These are phyloP conservation scores for Cadophora gregata DNA, from an alignment of 2,329 filamentous ascomycete genomes.

Conservation along the genomic window DNA sequence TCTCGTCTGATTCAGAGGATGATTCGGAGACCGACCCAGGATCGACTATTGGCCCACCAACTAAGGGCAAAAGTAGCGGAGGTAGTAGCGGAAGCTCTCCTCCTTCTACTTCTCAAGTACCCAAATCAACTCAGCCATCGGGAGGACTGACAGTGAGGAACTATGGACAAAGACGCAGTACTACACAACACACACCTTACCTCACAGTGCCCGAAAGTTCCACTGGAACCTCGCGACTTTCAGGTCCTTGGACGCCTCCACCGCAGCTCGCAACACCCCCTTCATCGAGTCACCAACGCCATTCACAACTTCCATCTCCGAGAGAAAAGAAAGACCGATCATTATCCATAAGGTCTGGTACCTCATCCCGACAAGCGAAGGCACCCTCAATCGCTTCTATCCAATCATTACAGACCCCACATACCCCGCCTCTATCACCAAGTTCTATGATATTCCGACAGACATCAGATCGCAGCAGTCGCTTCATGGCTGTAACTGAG, in stretches of 20 bases:
- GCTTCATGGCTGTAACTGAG: constrained; percentile 57
- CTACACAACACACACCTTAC: constrained; percentile 22
- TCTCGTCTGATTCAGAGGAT: constrained; percentile 44
- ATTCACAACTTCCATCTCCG: constrained; percentile 4
- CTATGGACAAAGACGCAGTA: constrained; percentile 20
- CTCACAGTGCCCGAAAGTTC: constrained; percentile 33
- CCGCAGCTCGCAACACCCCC: constrained; percentile 2
- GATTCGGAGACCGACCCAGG: constrained; percentile 34
- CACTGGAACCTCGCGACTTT: constrained; percentile 20
- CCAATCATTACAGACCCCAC: constrained; percentile 34
- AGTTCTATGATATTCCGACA: constrained; percentile 35
- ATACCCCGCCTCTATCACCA: constrained; percentile 42
- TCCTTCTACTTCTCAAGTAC: background rate
- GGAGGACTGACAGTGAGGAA: constrained; percentile 22
- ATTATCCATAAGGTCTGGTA: constrained; percentile 15
- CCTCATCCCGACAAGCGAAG: constrained; percentile 12
- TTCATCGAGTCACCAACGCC: background rate
- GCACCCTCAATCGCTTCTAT: constrained; percentile 27
- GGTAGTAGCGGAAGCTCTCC: background rate
- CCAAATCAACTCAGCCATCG: constrained; percentile 20
- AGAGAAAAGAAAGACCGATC: constrained; percentile 17
- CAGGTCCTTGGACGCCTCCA: constrained; percentile 28
- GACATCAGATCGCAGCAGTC: constrained; percentile 31
- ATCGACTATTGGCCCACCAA: constrained; percentile 15
- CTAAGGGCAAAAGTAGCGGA: constrained; percentile 15